Base-by-base conservation (phyloP, 306 rosid species). In the Medicago lupulina region DNA sequence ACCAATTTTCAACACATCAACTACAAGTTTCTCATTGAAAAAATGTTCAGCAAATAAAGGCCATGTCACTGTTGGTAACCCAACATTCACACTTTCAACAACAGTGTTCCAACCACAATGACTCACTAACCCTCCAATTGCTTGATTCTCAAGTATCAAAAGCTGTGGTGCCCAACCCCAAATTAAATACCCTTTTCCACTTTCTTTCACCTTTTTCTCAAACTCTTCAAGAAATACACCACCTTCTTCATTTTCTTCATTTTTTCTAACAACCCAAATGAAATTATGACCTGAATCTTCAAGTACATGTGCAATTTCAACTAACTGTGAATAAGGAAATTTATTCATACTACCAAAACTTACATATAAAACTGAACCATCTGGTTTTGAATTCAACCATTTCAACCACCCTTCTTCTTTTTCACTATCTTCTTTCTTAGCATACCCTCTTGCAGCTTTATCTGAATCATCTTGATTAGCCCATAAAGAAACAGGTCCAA, bases 401-500 rank as follows among this genome's bases (percentile, higher is more conserved):
- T 73, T 53, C 46, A 69, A 69, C 75, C 80, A 81, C n/a, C 72
- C 83, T 21, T 81, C 47, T 63, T 76, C 71, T 15, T 17, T 64
- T 1, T 18, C 55, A 7, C 18, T 14, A 36, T 9, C 71, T 7
- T 62, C 67, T 39, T 4, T 17, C 7, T 49, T 23, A 1, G 67
- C 28, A 2, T 71, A 41, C 2, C 88, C 85, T 19, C 88, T 75
- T 9, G 66, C 70, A 5, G 65, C 79, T 25, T 81, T 85, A 70
- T 81, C 83, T 0, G 53, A 61, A 76, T 46, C 83, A 23, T 71
- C 81, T 51, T 70, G 79, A 11, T 81, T 85, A 0, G 21, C 85
- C 88, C 83, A 81, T 8, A 81, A 47, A 0, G 83, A 81, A 65
- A 85, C 79, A 1, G 83, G 85, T 9, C 88, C 88, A 11, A 85